Evolutionary conservation across 1,139 yeast genomes (phyloP).

Genomic region (Lodderomyces orthopsilosis): DNA sequence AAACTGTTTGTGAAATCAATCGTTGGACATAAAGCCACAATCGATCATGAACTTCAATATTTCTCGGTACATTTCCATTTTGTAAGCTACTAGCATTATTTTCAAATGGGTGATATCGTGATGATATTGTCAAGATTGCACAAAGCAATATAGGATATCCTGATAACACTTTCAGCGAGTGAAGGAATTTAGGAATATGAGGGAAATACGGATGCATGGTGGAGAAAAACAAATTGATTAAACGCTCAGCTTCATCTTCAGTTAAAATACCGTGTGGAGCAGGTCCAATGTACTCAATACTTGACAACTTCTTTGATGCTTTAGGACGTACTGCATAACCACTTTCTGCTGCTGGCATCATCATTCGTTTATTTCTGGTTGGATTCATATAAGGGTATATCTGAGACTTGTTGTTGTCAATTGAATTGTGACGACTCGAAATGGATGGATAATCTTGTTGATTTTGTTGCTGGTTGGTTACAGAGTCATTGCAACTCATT

Average conservation of each 20-base stretch:
- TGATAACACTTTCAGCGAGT: conserved; percentile 61
- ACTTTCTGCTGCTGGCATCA: conserved; percentile 41
- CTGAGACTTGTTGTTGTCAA: neutral
- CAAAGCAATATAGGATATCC: conserved; percentile 80
- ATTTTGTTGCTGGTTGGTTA: neutral
- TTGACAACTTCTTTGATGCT: conserved; percentile 51
- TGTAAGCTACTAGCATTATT: conserved; percentile 28
- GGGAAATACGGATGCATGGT: conserved; percentile 92
- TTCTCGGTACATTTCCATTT: conserved; percentile 36
- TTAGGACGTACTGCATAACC: conserved; percentile 49
- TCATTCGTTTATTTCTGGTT: conserved; percentile 14
- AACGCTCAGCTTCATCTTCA: conserved; percentile 61
- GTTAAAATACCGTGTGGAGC: conserved; percentile 55
- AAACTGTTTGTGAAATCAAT: conserved; percentile 79
- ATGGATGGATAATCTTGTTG: neutral
- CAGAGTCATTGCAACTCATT: neutral
- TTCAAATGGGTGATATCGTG: conserved; percentile 66
- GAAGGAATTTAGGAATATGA: conserved; percentile 72
- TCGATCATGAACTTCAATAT: conserved; percentile 68
- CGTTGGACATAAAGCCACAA: conserved; percentile 84
- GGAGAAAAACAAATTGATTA: conserved; percentile 65
- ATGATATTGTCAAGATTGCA: conserved; percentile 74
- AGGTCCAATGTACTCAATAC: conserved; percentile 62
- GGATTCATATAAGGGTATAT: conserved; percentile 15
- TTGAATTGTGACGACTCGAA: neutral